Conservation (phyloP, 768 basidiomycete genomes). For the Cubamyces sp. region DNA sequence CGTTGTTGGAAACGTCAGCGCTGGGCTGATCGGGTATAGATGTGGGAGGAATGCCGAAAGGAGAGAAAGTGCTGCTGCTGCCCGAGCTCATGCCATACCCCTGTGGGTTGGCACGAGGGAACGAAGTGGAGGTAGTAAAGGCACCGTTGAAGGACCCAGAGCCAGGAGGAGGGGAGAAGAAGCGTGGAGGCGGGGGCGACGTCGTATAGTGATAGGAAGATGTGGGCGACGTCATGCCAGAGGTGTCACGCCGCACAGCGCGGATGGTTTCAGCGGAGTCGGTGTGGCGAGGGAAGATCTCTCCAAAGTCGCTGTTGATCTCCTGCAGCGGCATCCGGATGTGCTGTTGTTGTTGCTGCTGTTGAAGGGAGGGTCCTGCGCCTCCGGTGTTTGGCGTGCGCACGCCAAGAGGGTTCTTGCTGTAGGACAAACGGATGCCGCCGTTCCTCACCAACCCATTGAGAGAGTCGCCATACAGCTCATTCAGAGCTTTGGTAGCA, state of each 20-base stretch:
- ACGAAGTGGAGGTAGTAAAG: slow-evolving; percentile 28
- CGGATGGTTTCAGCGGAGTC: slow-evolving; percentile 31
- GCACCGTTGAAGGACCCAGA: slow-evolving; percentile 26
- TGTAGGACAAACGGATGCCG: slow-evolving; percentile 96
- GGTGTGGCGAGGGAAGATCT: slow-evolving; percentile 24
- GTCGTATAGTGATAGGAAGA: slow-evolving; percentile 39
- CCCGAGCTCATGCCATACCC: slow-evolving; percentile 32
- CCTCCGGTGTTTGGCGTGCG: slow-evolving; percentile 68
- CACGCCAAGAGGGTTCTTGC: slow-evolving; percentile 97
- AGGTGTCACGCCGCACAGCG: slow-evolving; percentile 32
- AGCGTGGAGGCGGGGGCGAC: slow-evolving; percentile 42
- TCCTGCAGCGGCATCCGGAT: slow-evolving; percentile 16
- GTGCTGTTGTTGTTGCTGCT: slow-evolving; percentile 32
- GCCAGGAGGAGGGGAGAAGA: slow-evolving; percentile 40
- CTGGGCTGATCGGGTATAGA: slow-evolving; percentile 38
- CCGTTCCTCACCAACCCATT: slow-evolving; percentile 92
- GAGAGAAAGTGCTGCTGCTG: slow-evolving; percentile 37
- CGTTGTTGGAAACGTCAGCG: slow-evolving; percentile 33
- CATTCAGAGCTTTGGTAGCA: slow-evolving; percentile 86
- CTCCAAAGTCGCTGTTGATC: slow-evolving; percentile 9
- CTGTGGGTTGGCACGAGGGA: slow-evolving; percentile 33
- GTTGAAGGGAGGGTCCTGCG: slow-evolving; percentile 16
- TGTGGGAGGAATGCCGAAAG: slow-evolving; percentile 41
- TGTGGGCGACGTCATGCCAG: slow-evolving; percentile 38
- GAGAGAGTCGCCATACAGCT: slow-evolving; percentile 90